Percentiles rank a stretch among this genome's conserved stretches.
phyloP scores from a whole-genome alignment of 2,329 filamentous ascomycete species.

The Herpotrichia juniperi region DNA sequence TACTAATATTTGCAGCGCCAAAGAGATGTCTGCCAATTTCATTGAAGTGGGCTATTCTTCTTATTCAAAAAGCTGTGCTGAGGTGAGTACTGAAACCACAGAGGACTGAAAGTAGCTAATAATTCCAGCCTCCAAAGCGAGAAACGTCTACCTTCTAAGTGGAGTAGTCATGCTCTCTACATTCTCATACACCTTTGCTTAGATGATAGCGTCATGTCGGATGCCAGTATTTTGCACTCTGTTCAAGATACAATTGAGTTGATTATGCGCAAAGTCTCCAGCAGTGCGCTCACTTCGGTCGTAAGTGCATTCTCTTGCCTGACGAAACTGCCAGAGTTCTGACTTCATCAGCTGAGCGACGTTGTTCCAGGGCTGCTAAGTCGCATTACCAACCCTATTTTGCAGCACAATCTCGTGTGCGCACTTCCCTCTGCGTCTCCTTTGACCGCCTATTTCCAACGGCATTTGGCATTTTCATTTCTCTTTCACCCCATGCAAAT shows the following conservation, averaged over 20 bases:
- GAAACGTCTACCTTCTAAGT: conserved; percentile 6
- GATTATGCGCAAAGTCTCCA: conserved; percentile 34
- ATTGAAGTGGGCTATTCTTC: conserved; percentile 25
- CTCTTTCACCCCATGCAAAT: conserved; percentile 55
- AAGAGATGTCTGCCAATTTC: conserved; percentile 23
- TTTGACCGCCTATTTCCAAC: conserved; percentile 65
- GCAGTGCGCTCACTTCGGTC: conserved; percentile 24
- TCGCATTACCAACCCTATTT: conserved; percentile 53
- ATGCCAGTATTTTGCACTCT: conserved; percentile 19
- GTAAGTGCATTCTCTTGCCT: conserved; percentile 16
- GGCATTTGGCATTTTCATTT: conserved; percentile 69
- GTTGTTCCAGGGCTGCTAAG: conserved; percentile 29
- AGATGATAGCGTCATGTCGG: conserved; percentile 35
- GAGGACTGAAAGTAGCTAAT: not conserved
- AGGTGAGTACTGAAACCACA: conserved; percentile 21
- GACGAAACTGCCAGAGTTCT: not conserved
- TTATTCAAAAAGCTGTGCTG: conserved; percentile 33
- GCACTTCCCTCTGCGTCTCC: conserved; percentile 62
- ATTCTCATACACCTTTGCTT: conserved; percentile 37
- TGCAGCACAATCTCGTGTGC: conserved; percentile 65
- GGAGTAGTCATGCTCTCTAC: conserved; percentile 28
- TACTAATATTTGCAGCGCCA: conserved; percentile 9
- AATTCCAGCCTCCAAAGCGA: not conserved
- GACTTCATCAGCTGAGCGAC: conserved; percentile 29
- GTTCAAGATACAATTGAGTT: conserved; percentile 42